These are phyloP conservation scores for Nakataea oryzae DNA, from an alignment of 2,329 filamentous ascomycete genomes.

Conservation along the genomic window DNA sequence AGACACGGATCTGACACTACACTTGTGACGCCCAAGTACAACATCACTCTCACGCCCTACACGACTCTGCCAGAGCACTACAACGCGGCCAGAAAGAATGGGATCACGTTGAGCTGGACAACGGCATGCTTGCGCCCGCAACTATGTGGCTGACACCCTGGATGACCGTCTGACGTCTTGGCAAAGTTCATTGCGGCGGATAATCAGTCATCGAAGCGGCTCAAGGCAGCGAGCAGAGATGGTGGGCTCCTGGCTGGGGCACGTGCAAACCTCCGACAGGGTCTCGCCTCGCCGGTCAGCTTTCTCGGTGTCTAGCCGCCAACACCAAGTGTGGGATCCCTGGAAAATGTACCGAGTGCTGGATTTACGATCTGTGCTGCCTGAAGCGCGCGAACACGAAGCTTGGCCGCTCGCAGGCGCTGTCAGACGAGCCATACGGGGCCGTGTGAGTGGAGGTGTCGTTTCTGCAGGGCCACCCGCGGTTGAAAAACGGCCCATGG, in stretches of 20 bases:
- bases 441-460: too few relatives aligned
- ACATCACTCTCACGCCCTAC: neutral
- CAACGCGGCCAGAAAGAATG: neutral
- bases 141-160: neutral
- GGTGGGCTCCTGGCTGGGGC: slow-evolving; percentile 45
- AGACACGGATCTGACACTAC: neutral
- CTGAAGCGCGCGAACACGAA: neutral
- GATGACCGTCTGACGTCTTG: too few relatives aligned
- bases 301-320: slow-evolving; percentile 34
- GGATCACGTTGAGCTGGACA: neutral
- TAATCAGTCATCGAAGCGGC: neutral
- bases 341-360: too few relatives aligned
- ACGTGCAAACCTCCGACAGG: slow-evolving; percentile 41
- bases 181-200: neutral
- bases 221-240: slow-evolving; percentile 17
- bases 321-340: too few relatives aligned
- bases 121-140: neutral
- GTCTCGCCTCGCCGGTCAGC: slow-evolving; percentile 37
- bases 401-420: too few relatives aligned
- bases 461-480: too few relatives aligned
- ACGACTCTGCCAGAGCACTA: neutral
- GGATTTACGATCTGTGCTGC: neutral
- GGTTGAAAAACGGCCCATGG: too few relatives aligned
- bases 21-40: neutral
- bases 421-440: too few relatives aligned